Base-by-base conservation (phyloP, 1,284 basidiomycete genomes). In the Thecaphora thlaspeos region DNA sequence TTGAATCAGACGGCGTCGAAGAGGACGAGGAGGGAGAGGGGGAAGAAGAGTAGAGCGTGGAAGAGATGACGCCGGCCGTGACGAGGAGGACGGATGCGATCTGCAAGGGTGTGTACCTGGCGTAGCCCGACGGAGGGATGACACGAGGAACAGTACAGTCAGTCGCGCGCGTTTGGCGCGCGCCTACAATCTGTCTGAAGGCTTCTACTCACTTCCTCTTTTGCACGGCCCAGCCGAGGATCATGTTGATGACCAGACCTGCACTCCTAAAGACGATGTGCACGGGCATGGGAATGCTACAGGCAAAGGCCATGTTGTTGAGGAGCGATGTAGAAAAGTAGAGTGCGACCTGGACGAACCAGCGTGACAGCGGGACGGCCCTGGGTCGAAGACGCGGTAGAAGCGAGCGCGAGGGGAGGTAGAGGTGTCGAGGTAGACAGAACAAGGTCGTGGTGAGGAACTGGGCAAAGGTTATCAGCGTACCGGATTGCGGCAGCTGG, bases 201-300 rank as follows among this genome's bases (percentile, higher is more conserved):
- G 26, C 11, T 34, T 14, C 19, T 7, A 32, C 51, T 48, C 46
- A 59, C 72, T 84, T 87, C 3, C 83, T 81, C 2, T 81, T 19
- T 28, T 67, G 81, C 15, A 89, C 61, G 1, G 86, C 44, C 82
- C 83, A 87, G 0, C 89, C 90, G 51, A 91, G 80, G 10, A 87
- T 39, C 84, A 91, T 86, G 69, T 87, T 89, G 42, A 90, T 80
- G n/a, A 88, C 83, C 70, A 90, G 79, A n/a, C 91, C 92, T 1
- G 89, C 91, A 67, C 89, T 91, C 34, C 92, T 83, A 74, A 95
- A 96, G 53, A 96, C 89, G 76, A 96, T 95, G 78, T 96, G 92
- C 1, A 96, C 88, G 0, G 89, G 81, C 85, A 95, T 90, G 15
- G 92, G 91, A 52, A 95, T 88, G 54, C 84, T 79, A 46, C 60